Base-by-base conservation (phyloP, 441 rosid genomes). In the Hypseocharis bilobata region DNA sequence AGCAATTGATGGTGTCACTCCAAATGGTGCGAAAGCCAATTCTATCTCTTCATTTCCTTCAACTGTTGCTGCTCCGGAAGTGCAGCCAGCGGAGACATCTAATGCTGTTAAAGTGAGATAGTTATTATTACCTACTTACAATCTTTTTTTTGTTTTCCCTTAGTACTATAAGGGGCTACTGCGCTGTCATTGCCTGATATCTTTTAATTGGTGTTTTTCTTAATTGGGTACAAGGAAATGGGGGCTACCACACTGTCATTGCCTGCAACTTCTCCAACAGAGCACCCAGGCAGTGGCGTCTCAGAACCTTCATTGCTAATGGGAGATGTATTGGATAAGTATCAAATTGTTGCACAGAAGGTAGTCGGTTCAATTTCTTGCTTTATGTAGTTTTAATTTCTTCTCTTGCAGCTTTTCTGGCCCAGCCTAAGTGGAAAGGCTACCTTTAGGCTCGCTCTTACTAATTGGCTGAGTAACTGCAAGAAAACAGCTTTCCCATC, bases 281-380 rank as follows among this genome's bases (percentile, higher is more conserved):
- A 93, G 69, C 92, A 85, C 23, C 72, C 78, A 77, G 85, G 84
- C 63, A 82, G 73, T 70, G 81, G 76, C 75, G 69, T 68, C 40
- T 62, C 83, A 17, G 98, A 91, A 64, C 92, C 96, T 76, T 82
- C 85, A 25, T 72, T 89, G 65, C 83, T 73, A 79, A 92, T 96
- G 27, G 82, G 96, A 80, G 98, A 89, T 70, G 99, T 97, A 74
- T 64, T 91, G 81, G 99, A 94, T 69, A 91, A 91, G 72, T 94
- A 83, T 73, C 89, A 89, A 76, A 80, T 91, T 73, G 80, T 88
- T 78, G 85, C 96, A 6, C 88, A 81, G 70, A 89, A 89, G 96
- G 99, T 91, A 60, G 30, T 25, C 60, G 47, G 49, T 49, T 57
- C 20, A 47, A 36, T 20, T 40, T 66, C 55, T 51, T 44, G 55